Percentiles rank a stretch among this genome's conserved stretches.
phyloP scores from a whole-genome alignment of 441 rosid genomes.

The Metrosideros polymorpha region DNA sequence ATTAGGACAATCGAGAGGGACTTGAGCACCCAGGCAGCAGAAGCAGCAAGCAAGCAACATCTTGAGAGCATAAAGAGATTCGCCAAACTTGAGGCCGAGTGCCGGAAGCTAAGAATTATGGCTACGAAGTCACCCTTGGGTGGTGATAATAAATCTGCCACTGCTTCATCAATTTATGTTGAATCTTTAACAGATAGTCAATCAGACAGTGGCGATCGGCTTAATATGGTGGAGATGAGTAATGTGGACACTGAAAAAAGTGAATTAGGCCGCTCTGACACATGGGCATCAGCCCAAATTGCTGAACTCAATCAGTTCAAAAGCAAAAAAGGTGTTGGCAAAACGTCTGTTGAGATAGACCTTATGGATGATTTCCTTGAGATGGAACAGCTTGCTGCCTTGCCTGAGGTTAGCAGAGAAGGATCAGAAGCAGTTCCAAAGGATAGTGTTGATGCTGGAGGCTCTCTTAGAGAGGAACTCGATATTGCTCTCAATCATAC shows the following conservation, averaged over 20 bases:
- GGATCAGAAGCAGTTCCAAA: neutral
- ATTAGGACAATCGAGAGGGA: constrained; percentile 7
- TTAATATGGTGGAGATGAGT: neutral
- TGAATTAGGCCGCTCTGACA: neutral
- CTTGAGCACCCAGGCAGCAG: constrained; percentile 11
- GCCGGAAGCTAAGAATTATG: constrained; percentile 1
- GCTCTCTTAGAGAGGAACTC: constrained; percentile 31
- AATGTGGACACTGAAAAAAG: neutral
- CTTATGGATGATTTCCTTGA: constrained; percentile 14
- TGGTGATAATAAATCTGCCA: neutral
- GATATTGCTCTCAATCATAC: constrained; percentile 28
- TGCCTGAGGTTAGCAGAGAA: neutral
- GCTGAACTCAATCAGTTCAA: neutral
- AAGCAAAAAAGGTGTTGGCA: neutral
- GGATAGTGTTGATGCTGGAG: neutral
- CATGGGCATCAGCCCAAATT: neutral
- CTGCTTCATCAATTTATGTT: constrained; percentile 7
- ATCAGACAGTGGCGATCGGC: constrained; percentile 4
- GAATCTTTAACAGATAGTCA: constrained; percentile 10
- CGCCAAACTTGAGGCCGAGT: constrained; percentile 10
- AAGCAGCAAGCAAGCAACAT: constrained; percentile 7
- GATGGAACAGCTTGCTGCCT: constrained; percentile 8
- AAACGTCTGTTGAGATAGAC: constrained; percentile 30
- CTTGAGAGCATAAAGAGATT: constrained; percentile 7
- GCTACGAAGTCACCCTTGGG: neutral